Base-by-base conservation (phyloP, 192 early-diverging fungal species). In the Kappamyces sp. region DNA sequence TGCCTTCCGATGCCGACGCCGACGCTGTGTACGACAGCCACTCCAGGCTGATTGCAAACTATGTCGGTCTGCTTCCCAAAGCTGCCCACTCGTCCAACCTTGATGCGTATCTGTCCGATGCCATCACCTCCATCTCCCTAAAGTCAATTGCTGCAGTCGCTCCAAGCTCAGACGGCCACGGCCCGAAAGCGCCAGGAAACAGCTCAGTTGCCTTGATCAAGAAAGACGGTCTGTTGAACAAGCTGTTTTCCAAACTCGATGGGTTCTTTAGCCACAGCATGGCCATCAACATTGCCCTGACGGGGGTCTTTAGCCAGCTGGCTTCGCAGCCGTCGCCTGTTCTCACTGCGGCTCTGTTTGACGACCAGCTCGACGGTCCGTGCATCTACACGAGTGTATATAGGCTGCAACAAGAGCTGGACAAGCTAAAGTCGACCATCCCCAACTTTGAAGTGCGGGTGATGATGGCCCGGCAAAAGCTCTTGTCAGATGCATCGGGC, bases 241-340 rank as follows among this genome's bases (percentile, higher is more conserved):
- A 76, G 60, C 42, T 80, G 15, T 41, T 80, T 39, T 48, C 47
- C 9, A 78, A 75, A 47, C 43, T 78, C 10, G n/a, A 57, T 10
- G 63, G 55, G 51, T 92, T 94, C 61, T 94, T 93, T 73, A 80
- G 83, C 0, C 92, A 97, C 60, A 86, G 89, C 23, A 86, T 85
- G 32, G 86, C 87, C 35, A 82, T 94, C 60, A 97, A 97, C 65
- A 65, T 97, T 66, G 91, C 92, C 0, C 70, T 97, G 32, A 97
- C 94, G 0, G 91, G 91, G 32, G 87, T 94, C 32, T 68, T 97
- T 34, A 81, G 89, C 0, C 86, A 89, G n/a, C 70, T 97, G 53
- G 85, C 86, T 1, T 70, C 89, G n/a, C 38, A 48, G 10, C 67
- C 68, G 3, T 55, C 61, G 35, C 74, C 74, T 9, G 40, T 79